Base-by-base conservation (phyloP, 345 rosid species). In the Melastoma malabathricum region DNA sequence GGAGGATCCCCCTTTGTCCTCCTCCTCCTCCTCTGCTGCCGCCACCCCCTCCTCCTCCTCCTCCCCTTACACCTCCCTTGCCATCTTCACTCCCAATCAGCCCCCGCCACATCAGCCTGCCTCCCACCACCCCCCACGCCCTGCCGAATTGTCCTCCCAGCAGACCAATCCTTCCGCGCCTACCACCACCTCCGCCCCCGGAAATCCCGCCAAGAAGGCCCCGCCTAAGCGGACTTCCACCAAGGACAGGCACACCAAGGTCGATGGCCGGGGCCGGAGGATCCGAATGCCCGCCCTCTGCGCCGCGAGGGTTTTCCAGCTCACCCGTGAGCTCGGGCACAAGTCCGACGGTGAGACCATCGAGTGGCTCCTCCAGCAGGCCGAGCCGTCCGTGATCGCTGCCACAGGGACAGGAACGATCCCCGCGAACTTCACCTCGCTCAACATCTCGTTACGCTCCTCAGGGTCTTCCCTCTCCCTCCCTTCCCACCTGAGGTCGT, bases 211-310 rank as follows among this genome's bases (percentile, higher is more conserved):
- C 19, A 86, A 83, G 66, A 90, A 86, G 52, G 74, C 82, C 0
- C 78, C 87, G 12, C 82, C 93, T 0, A 90, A 90, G 66, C 65
- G 96, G 34, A 79, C 95, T 2, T 90, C 95, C 0, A 82, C 98
- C 6, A 90, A 90, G 55, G 98, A 90, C 62, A 79, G 98, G 5
- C 98, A 90, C 70, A 90, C 98, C 0, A 90, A 90, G 61, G 97
- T 89, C 13, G 96, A 89, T 27, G 97, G 97, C 15, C 82, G 97
- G 51, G 97, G 97, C 14, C 76, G 97, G 20, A 74, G 97, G 60
- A 89, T 89, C 72, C 84, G 97, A 65, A 89, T 89, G 97, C 97
- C 97, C 0, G 97, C 97, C n/a, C 78, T 89, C 41, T 89, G 97
- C 49, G 97, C 97, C n/a, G 97, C 97, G 65, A 78, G 97, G 78